These are phyloP conservation scores for Artemisia tridentata DNA, from an alignment of 129 eudicot species.

Conservation along the genomic window DNA sequence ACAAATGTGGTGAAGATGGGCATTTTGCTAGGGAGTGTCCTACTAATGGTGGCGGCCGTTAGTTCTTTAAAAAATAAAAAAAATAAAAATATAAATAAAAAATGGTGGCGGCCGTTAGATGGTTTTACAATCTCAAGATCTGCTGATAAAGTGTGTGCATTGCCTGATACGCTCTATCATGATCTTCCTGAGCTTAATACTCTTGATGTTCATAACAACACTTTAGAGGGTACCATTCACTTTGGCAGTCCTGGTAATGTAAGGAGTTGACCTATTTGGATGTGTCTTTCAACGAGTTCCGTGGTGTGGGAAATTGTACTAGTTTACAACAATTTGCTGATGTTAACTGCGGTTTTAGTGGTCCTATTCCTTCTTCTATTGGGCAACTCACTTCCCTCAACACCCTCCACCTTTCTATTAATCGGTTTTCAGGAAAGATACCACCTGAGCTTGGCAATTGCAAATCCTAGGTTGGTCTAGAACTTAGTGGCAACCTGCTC, in stretches of 20 bases:
- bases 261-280: conserved; percentile 36
- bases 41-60: too few relatives aligned
- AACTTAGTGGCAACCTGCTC: conserved; percentile 49
- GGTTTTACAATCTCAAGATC: too few relatives aligned
- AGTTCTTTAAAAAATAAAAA: too few relatives aligned
- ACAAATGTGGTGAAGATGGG: too few relatives aligned
- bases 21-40: too few relatives aligned
- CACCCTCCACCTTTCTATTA: conserved; percentile 55
- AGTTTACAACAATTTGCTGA: conserved; percentile 47
- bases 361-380: conserved; percentile 61
- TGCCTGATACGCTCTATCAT: conserved; percentile 46
- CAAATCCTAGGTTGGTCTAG: conserved; percentile 47
- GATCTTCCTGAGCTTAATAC: conserved; percentile 41
- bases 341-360: conserved; percentile 52
- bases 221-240: conserved; percentile 41
- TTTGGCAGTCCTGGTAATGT: conserved; percentile 43
- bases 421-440: conserved; percentile 61
- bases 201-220: conserved; percentile 50
- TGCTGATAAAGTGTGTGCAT: too few relatives aligned
- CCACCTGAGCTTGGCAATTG: conserved; percentile 79
- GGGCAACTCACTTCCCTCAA: conserved; percentile 51
- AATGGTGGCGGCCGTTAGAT: too few relatives aligned
- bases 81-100: too few relatives aligned
- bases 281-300: conserved; percentile 55
- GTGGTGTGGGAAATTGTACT: conserved; percentile 64